These are phyloP conservation scores for Hemisphaericaspora xylanilytica DNA, from an alignment of 1,139 yeast species.

Conservation along the genomic window DNA sequence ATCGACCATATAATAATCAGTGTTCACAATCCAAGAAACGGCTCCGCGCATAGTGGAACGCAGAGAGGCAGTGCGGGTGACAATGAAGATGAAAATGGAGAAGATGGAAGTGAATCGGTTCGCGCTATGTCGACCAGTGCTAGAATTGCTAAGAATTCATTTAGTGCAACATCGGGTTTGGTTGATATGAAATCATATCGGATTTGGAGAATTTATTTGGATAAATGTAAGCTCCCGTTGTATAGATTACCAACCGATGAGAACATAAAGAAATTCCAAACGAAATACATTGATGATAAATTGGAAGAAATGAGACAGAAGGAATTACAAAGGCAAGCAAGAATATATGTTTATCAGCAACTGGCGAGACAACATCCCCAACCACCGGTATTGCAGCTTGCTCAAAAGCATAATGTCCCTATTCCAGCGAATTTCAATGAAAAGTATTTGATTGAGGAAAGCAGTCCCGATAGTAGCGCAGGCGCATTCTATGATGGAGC, in stretches of 20 bases:
- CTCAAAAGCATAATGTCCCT: constrained; percentile 1
- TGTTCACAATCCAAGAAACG: constrained; percentile 6
- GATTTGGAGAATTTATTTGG: constrained; percentile 36
- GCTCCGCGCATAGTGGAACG: constrained; percentile 8
- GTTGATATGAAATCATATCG: constrained; percentile 26
- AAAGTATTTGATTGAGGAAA: constrained; percentile 4
- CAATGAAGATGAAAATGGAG: constrained; percentile 14
- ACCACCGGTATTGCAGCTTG: background rate
- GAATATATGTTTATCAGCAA: background rate
- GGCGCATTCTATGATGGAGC: constrained; percentile 6
- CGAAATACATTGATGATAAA: constrained; percentile 21
- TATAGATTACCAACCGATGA: constrained; percentile 42
- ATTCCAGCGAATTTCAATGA: constrained; percentile 6
- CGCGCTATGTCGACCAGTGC: constrained; percentile 26
- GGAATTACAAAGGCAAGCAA: background rate
- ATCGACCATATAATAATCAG: constrained; percentile 24
- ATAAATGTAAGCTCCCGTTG: constrained; percentile 39
- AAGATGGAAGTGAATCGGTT: constrained; percentile 1
- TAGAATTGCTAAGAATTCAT: constrained; percentile 23
- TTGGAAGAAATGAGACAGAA: constrained; percentile 6
- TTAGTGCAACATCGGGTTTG: constrained; percentile 25
- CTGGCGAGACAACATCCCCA: background rate
- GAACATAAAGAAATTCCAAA: constrained; percentile 28
- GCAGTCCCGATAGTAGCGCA: constrained; percentile 5
- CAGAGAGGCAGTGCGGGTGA: constrained; percentile 10